Percentiles rank a stretch among this genome's conserved stretches.
Evolutionary conservation across 139 green algal genomes (phyloP).

Genomic region (Tetratostichococcus sp.): DNA sequence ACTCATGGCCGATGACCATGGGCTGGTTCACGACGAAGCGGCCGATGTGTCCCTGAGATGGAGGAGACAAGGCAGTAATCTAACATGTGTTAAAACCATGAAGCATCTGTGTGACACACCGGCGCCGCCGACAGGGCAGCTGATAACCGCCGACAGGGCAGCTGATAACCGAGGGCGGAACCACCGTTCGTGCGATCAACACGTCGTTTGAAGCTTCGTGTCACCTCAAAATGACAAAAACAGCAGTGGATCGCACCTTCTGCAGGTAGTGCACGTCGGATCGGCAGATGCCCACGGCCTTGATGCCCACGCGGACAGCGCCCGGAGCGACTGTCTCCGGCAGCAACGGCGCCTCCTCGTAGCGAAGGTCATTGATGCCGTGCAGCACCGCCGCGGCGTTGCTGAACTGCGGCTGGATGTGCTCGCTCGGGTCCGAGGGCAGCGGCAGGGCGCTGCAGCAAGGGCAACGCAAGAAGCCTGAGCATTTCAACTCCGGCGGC

Average conservation of each 20-base stretch:
- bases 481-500: no score
- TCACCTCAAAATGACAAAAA: no score
- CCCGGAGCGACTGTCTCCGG: neutral
- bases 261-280: conserved; percentile 41
- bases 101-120: no score
- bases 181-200: no score
- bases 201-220: no score
- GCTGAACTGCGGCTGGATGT: neutral
- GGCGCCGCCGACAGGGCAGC: no score
- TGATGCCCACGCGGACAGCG: conserved; percentile 8
- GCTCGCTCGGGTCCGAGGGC: neutral
- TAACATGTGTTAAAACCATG: no score
- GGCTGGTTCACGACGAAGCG: conserved; percentile 26
- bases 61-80: neutral
- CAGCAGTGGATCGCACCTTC: conserved; percentile 10
- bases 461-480: no score
- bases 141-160: no score
- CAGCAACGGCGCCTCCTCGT: conserved; percentile 23
- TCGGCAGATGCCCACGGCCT: conserved; percentile 43
- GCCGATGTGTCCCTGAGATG: conserved; percentile 27
- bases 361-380: conserved; percentile 30
- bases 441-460: neutral
- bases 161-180: no score
- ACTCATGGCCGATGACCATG: conserved; percentile 44
- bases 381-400: conserved; percentile 27